Percentiles rank a stretch among this genome's conserved stretches.
Conservation (phyloP, 1,284 basidiomycete species). For the Moesziomyces aphidis region DNA sequence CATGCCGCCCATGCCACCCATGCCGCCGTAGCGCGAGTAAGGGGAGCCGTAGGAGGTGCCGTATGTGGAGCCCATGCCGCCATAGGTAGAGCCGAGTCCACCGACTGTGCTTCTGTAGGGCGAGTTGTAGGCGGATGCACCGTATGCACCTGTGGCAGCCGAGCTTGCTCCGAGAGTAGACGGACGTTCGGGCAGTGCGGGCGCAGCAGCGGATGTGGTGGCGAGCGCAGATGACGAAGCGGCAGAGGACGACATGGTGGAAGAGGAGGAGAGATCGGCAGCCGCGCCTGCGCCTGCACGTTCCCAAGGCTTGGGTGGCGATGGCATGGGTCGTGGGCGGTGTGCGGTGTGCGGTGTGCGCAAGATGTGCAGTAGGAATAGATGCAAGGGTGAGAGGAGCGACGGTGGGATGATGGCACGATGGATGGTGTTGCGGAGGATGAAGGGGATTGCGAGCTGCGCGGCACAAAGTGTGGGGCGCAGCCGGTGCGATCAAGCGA, state of each 20-base stretch:
- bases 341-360: too few relatives aligned
- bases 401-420: too few relatives aligned
- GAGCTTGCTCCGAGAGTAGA: constrained; percentile 36
- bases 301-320: constrained; percentile 68
- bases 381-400: too few relatives aligned
- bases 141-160: constrained; percentile 35
- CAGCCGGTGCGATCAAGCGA: too few relatives aligned
- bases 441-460: too few relatives aligned
- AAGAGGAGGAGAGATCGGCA: constrained; percentile 24
- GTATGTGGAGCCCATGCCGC: constrained; percentile 58
- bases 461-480: too few relatives aligned
- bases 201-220: constrained; percentile 30
- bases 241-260: constrained; percentile 24
- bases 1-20: constrained; percentile 42
- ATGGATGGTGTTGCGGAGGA: too few relatives aligned
- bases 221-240: constrained; percentile 30
- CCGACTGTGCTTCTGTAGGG: constrained; percentile 49
- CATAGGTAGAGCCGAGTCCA: constrained; percentile 58
- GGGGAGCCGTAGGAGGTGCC: constrained; percentile 60
- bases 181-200: constrained; percentile 64
- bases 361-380: not conserved
- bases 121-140: constrained; percentile 34
- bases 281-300: constrained; percentile 53
- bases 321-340: constrained; percentile 41
- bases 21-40: constrained; percentile 63